Base-by-base conservation (phyloP, 1,284 basidiomycete genomes). In the Tilletia horrida region DNA sequence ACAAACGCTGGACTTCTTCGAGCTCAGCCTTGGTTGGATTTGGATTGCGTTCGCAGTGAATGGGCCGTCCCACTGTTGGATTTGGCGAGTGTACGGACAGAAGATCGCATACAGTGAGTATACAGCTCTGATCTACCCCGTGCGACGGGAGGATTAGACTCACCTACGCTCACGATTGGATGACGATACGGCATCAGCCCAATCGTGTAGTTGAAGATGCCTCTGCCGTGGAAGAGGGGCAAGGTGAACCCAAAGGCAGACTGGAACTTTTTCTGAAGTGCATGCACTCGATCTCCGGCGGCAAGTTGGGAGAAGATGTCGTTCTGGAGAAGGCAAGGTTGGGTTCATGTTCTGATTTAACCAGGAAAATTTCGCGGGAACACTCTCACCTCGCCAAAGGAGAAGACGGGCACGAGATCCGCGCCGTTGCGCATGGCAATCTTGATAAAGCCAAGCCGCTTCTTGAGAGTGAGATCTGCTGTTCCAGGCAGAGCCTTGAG, bases 271-370 rank as follows among this genome's bases (percentile, higher is more conserved):
- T 92, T 91, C 83, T 97, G 93, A 9, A 96, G 77, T 25, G 85
- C 86, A 83, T 93, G 91, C 43, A 97, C 84, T 0, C 94, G 94
- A 75, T 89, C 90, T 76, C 93, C 88, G 80, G 97, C 98, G 1
- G 92, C 89, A 87, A 97, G 90, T 84, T 98, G 95, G 72, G 93
- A 87, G 77, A 92, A 98, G 65, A 98, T 95, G 90, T 98, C 95
- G 82, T 98, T 98, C 84, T 98, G 95, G 21, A 95, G 95, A 77
- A 98, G 98, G 1, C 92, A 29, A 1, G 3, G 7, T 13, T 7
- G 55, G 29, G 3, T 27, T 21, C 23, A 27, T 16, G 3, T 23
- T 6, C 18, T 18, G 18, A 7, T 18, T 48, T 6, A n/a, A 16
- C 16, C 6, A 23, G 16, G 45, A 18, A 48, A 48, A 48, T n/a